Base-by-base conservation (phyloP, 768 basidiomycete genomes). In the Mycena belliarum region DNA sequence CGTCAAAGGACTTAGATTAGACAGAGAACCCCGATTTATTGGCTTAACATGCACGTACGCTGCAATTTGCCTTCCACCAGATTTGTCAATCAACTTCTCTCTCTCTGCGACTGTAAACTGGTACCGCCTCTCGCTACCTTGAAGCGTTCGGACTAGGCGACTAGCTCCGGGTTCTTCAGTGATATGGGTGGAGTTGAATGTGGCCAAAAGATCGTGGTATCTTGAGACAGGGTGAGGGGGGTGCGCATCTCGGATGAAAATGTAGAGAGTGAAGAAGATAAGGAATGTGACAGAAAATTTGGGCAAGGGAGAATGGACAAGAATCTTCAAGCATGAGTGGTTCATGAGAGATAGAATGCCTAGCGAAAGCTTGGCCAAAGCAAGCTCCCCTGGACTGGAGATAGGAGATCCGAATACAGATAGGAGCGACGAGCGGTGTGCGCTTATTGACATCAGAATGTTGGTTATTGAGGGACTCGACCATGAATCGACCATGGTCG, bases 81-180 rank as follows among this genome's bases (percentile, higher is more conserved):
- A 38, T 20, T 47, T 52, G 9, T n/a, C 21, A 26, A 62, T 62
- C 25, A 53, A 14, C 42, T 53, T 49, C 8, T 49, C 55, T 15
- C 60, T 50, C 33, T 53, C 56, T 9, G 29, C 42, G n/a, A 57
- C 40, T 21, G 44, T 53, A 4, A 24, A 21, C 35, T 57, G 55
- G 35, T 62, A 62, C n/a, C 47, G 45, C 38, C 41, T 29, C 42
- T 62, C 60, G 32, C 54, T 62, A 18, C 51, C 33, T 49, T 62
- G 46, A 4, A 62, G 52, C 25, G 29, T 52, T 20, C 47, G 45
- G 7, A 58, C 51, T 2, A 62, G 51, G 8, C 56, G 54, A 37
- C 59, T 60, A 12, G 29, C 42, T 6, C 33, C 29, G 11, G 11
- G 24, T 16, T 46, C 20, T 12, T 43, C 21, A 1, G 40, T 38